Evolutionary conservation across 768 basidiomycete species (phyloP).

Genomic region (Suillus tomentosus): DNA sequence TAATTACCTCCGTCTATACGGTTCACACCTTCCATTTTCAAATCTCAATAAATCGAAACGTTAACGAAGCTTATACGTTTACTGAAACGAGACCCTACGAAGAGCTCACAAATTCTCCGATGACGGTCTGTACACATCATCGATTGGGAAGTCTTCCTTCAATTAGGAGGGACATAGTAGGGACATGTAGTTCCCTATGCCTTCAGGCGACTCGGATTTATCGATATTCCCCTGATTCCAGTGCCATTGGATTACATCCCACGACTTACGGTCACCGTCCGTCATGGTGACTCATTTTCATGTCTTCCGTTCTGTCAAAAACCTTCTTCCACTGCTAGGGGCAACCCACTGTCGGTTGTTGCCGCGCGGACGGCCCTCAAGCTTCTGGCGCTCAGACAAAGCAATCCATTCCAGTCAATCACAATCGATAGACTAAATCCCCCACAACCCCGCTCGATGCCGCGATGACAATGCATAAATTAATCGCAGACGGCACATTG

Average conservation of each 20-base stretch:
- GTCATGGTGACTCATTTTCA: background rate
- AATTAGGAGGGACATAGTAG: background rate
- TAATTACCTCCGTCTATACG: conserved; percentile 15
- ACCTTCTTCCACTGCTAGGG: conserved; percentile 6
- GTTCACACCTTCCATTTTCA: conserved; percentile 11
- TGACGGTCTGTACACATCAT: conserved; percentile 2
- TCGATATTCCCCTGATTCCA: background rate
- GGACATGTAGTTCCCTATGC: background rate
- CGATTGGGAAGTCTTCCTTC: conserved; percentile 5
- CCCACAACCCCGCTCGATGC: conserved; percentile 2
- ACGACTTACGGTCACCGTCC: conserved; percentile 1
- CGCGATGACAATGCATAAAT: background rate
- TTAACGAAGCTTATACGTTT: conserved; percentile 7
- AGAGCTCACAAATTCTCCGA: background rate
- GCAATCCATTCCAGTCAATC: background rate
- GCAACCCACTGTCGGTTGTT: background rate
- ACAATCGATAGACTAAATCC: background rate
- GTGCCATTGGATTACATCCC: background rate
- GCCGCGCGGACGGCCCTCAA: background rate
- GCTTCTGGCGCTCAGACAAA: background rate
- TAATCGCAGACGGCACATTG: background rate
- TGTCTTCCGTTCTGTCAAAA: background rate
- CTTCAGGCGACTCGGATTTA: background rate
- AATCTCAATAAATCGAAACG: background rate
- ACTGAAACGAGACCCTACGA: background rate